Conservation (phyloP, 345 rosid species). For the Eucalyptus dawsonii region DNA sequence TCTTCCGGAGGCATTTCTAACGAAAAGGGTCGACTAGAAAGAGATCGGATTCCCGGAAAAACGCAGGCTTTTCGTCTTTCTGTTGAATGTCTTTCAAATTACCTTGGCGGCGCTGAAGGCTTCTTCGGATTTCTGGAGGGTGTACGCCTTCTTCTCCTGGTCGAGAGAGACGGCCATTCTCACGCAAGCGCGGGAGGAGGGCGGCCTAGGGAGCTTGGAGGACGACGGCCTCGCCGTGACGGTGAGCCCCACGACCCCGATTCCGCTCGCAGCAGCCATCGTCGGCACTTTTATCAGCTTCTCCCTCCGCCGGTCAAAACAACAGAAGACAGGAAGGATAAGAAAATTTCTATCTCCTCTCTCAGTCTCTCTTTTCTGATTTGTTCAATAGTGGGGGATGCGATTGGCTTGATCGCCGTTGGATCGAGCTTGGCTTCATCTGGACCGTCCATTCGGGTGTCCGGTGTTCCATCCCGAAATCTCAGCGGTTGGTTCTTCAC, state of each 20-base stretch:
- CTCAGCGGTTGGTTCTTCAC: background rate
- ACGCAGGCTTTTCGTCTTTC: background rate
- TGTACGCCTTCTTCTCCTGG: constrained; percentile 9
- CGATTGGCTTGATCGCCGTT: background rate
- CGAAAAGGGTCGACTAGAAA: background rate
- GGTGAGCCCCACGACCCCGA: background rate
- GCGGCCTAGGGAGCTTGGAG: background rate
- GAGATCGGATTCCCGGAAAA: background rate
- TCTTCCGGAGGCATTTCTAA: background rate
- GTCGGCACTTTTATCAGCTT: background rate
- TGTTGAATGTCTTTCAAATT: background rate
- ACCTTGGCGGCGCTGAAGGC: constrained; percentile 84
- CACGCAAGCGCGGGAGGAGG: background rate
- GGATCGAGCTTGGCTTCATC: background rate
- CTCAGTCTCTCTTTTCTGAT: background rate
- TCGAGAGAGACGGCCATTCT: constrained; percentile 38
- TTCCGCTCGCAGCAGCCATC: background rate
- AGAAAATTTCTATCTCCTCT: background rate
- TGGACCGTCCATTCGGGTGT: background rate
- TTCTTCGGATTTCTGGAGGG: constrained; percentile 72
- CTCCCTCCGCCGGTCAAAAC: background rate
- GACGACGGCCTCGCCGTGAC: background rate
- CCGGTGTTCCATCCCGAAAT: background rate
- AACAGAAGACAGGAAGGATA: background rate
- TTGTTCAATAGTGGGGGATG: background rate